Evolutionary conservation across 345 rosid genomes (phyloP).

Genomic region (Camelina laxa): DNA sequence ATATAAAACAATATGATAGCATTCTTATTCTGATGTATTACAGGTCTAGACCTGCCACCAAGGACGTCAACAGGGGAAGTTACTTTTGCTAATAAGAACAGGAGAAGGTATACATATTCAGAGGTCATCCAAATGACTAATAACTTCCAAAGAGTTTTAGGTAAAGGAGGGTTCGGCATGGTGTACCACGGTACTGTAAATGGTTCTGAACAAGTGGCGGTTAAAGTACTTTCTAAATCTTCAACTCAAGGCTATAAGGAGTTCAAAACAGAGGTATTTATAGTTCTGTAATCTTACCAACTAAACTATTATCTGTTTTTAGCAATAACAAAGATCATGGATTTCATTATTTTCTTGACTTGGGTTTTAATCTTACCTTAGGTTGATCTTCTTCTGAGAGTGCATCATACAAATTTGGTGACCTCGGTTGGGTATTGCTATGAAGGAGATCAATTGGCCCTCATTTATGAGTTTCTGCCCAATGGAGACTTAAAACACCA

Average conservation of each 20-base stretch:
- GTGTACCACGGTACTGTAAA: conserved; percentile 49
- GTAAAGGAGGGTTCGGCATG: conserved; percentile 58
- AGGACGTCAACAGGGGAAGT: not conserved
- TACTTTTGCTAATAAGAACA: conserved; percentile 17
- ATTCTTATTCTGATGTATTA: not conserved
- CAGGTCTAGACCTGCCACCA: not conserved
- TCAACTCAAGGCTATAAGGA: conserved; percentile 48
- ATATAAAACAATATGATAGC: not conserved
- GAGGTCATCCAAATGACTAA: conserved; percentile 46
- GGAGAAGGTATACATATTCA: conserved; percentile 22
- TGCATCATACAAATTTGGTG: conserved; percentile 54
- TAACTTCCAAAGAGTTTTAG: conserved; percentile 43
- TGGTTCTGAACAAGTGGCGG: conserved; percentile 49
- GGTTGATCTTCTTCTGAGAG: conserved; percentile 51
- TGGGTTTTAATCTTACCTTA: not conserved
- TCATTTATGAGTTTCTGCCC: conserved; percentile 54
- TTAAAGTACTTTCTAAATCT: conserved; percentile 49
- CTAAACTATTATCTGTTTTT: not conserved
- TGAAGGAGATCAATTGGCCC: conserved; percentile 47
- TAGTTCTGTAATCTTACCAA: not conserved
- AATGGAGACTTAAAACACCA: conserved; percentile 46
- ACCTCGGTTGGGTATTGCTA: conserved; percentile 50
- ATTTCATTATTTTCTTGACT: not conserved
- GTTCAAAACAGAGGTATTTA: conserved; percentile 30
- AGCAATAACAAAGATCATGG: not conserved